These are phyloP conservation scores for Hypoxylon fuscum DNA, from an alignment of 495 filamentous ascomycete genomes.

Conservation along the genomic window DNA sequence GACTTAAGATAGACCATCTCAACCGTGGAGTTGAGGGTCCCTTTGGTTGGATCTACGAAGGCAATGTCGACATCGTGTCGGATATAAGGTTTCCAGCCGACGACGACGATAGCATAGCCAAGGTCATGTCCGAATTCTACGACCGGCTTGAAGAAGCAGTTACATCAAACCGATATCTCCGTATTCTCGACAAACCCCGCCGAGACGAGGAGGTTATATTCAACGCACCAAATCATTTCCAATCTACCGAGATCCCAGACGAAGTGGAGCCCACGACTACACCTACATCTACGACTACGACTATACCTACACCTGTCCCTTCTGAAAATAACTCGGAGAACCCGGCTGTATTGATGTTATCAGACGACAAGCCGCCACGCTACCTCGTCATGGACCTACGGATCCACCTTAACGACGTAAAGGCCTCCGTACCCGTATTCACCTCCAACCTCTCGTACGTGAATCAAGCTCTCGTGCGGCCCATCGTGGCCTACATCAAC, in stretches of 20 bases:
- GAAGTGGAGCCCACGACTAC: conserved; percentile 11
- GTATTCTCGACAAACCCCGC: conserved; percentile 53
- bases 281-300: conserved; percentile 1
- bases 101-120: conserved; percentile 83
- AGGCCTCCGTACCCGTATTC: conserved; percentile 90
- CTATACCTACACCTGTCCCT: too few species aligned
- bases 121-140: conserved; percentile 93
- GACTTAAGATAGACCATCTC: conserved; percentile 92
- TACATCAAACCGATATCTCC: conserved; percentile 70
- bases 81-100: conserved; percentile 93
- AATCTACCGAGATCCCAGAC: conserved; percentile 14
- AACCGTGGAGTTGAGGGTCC: conserved; percentile 94
- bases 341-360: too few species aligned
- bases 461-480: conserved; percentile 92
- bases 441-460: conserved; percentile 89
- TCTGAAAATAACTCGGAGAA: too few species aligned
- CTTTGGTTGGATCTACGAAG: conserved; percentile 97
- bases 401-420: conserved; percentile 90
- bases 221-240: conserved; percentile 30
- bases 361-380: conserved; percentile 62
- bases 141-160: conserved; percentile 93
- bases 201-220: conserved; percentile 41
- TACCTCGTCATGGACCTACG: conserved; percentile 90
- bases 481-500: conserved; percentile 99
- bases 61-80: conserved; percentile 94